Base-by-base conservation (phyloP, 2,329 filamentous ascomycete species). In the Fusarium sp. region DNA sequence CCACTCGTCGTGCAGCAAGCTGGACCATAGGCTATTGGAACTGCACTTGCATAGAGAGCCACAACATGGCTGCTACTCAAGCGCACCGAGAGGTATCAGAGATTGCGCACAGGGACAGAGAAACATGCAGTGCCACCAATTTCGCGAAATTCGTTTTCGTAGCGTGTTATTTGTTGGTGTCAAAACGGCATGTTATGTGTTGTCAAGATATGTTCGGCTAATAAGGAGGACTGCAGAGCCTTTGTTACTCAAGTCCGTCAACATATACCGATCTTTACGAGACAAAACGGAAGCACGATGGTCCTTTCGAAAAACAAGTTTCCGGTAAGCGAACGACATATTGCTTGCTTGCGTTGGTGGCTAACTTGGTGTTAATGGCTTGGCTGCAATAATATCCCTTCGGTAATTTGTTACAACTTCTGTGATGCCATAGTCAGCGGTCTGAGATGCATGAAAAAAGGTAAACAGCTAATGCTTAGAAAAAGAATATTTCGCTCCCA, bases 61-160 rank as follows among this genome's bases (percentile, higher is more conserved):
- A 66, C 47, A 39, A 52, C 65, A 62, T 49, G 47, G 39, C 37
- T 57, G 19, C 26, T 44, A 13, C 32, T n/a, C 20, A 64, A 33
- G 28, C 19, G 51, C 33, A 64, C 40, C 59, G 39, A 63, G 37
- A 58, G 56, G 49, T 28, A 56, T 51, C 26, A 28, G 41, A 67
- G 54, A 65, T 68, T 53, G 39, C 51, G 50, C 61, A 54, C 47
- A 65, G 60, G 51, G 24, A 41, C 41, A 48, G 43, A 56, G 37
- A 24, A 47, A 41, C 28, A 67, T 56, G 69, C 57, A 53, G 70
- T 71, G 48, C 47, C 43, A 69, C 61, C n/a, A 13, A 39, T n/a
- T 17, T 51, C 26, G 44, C 46, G 45, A 63, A 35, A 33, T 47
- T 35, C 41, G 19, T 51, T 52, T 33, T 54, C 43, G 26, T 51